A percentile compares a stretch with the other conserved stretches of the same genome.
Conservation (phyloP, 257 asterid genomes). For the Ballota nigra region DNA sequence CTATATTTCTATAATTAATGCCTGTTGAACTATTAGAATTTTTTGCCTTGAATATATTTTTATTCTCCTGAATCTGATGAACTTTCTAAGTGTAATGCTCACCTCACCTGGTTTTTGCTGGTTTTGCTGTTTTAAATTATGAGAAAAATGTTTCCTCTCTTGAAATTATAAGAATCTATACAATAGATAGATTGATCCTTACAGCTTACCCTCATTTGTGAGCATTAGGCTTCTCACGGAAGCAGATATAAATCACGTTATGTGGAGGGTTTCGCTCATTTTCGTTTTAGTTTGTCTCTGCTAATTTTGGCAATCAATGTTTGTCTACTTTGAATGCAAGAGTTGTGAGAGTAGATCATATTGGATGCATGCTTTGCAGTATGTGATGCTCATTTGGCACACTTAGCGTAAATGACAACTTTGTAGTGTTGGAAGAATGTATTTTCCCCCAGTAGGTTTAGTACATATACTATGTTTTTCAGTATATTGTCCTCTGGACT, state of each 20-base stretch:
- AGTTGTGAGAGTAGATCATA: no score
- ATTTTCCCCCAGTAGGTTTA: no score
- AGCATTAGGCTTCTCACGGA: not conserved
- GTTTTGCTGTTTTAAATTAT: constrained; percentile 4
- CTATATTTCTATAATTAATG: no score
- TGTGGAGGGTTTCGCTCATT: not conserved
- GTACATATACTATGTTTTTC: not conserved
- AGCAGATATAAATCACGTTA: not conserved
- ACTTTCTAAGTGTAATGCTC: not conserved
- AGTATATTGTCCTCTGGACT: not conserved
- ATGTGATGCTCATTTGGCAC: no score
- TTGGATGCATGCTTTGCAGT: no score
- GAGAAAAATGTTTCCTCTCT: not conserved
- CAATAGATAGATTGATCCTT: not conserved
- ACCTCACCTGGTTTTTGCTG: no score
- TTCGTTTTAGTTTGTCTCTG: not conserved
- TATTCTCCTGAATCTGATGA: not conserved
- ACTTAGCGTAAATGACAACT: no score
- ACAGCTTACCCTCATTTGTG: not conserved
- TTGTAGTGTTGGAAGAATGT: not conserved
- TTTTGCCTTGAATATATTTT: constrained; percentile 19
- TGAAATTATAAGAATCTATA: not conserved
- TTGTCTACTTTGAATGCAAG: not conserved
- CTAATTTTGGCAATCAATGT: not conserved
- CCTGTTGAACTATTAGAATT: constrained; percentile 13